Base-by-base conservation (phyloP, 306 rosid genomes). In the Sophora flavescens region DNA sequence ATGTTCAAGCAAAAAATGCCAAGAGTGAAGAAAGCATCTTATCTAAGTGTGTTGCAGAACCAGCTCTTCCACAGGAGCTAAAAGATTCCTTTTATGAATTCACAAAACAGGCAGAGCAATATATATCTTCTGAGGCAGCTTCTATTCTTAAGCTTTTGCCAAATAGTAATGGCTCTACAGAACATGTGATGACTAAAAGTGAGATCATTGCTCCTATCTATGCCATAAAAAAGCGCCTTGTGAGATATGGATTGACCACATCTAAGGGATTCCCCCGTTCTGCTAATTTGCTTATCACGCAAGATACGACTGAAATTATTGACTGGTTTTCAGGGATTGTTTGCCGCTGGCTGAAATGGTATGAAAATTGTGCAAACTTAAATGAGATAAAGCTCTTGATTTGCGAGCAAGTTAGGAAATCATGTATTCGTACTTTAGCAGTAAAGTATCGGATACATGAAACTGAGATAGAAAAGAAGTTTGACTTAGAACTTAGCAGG, bases 351-450 rank as follows among this genome's bases (percentile, higher is more conserved):
- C 77, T 91, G 80, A 87, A 87, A 79, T 93, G 98, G 98, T 91
- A 87, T 72, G 71, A 74, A 11, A 72, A 68, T 42, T 91, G 85
- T 79, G 86, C 83, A 13, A 93, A 93, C 80, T 85, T 88, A 44
- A 63, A 70, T 63, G 98, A 90, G 77, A 74, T 91, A 67, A 93
- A 86, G 89, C 51, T 81, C 74, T 70, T 90, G 77, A 82, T 93
- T 52, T 80, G 87, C 1, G 83, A 83, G 82, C 81, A 85, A 42
- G 82, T 91, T 77, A 86, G 94, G 77, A 88, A 86, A 81, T 91
- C 98, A n/a, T 93, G 98, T 88, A 87, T 91, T 72, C 93, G 91
- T 54, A 93, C 98, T 28, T 87, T 93, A 62, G 98, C 97, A n/a
- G 79, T 87, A 35, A 93, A 93, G 86, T 89, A 88, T 73, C 90